Evolutionary conservation across 176 grass and related monocot genomes (phyloP), one percentile per base, ranked within the genome.

Genomic region (Rhynchospora tenuis): DNA sequence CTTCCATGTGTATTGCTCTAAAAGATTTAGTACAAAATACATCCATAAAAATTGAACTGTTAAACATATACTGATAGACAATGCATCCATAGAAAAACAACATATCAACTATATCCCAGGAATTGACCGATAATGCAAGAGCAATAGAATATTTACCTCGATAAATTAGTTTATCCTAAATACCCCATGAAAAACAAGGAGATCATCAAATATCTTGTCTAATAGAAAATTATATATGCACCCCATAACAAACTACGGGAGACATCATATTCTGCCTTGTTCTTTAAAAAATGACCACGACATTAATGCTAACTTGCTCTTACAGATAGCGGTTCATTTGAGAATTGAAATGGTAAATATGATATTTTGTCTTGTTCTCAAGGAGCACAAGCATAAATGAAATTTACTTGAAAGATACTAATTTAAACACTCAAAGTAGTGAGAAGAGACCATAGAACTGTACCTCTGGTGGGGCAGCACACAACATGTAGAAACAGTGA

Each of bases 401-500:
- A 45, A 80, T 80, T 58, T 62, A 81, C 57, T 81, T 60, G 4
- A 81, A 38, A 63, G 46, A 81, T 5, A 63, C 7, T 9, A 54
- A 54, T 76, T 44, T n/a, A 17, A 76, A 55, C 73, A 47, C 24
- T 75, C 5, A 76, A 72, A 55, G 44, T 28, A 60, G 38, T 26
- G 44, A 50, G 19, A 59, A 19, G 46, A 48, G 28, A 27, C 24
- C 28, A 64, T 42, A 27, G 17, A 59, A 74, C 65, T 78, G 81
- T 92, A 95, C 93, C 86, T 89, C 90, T 83, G 75, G 82, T 33
- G 93, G 93, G 54, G 93, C 90, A 52, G 90, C 79, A 82, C 93
- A 95, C 72, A 95, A 85, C 93, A 95, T 95, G 93, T 95, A 95
- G 81, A 95, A 95, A 79, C 93, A 95, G 62, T 95, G 93, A 84